Conservation (phyloP, 139 green algal genomes). For the Monoraphidium neglectum region DNA sequence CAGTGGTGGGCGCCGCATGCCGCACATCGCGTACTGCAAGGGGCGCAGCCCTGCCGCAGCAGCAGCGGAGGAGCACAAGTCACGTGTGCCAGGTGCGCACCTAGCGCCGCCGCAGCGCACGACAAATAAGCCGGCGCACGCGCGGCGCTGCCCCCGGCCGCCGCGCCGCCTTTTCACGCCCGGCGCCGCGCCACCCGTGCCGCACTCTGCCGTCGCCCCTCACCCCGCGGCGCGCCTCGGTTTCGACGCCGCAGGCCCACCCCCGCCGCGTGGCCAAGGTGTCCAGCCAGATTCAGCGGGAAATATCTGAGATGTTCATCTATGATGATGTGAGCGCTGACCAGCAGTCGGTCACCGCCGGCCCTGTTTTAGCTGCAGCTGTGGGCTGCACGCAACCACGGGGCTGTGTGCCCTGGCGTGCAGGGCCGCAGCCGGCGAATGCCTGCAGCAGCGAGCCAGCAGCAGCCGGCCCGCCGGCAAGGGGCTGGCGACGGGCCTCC, state of each 20-base stretch:
- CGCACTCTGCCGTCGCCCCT: neutral
- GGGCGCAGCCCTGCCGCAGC: neutral
- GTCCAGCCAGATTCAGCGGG: conserved; percentile 85
- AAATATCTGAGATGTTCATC: conserved; percentile 79
- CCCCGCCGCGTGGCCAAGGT: conserved; percentile 86
- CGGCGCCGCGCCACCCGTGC: too few species aligned
- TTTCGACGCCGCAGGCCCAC: conserved; percentile 59
- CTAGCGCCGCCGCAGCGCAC: neutral
- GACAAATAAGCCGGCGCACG: neutral
- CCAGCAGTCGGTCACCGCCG: neutral
- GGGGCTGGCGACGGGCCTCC: too few species aligned
- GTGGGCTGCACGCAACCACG: too few species aligned
- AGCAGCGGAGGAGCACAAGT: neutral
- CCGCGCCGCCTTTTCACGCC: neutral
- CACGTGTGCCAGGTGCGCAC: neutral
- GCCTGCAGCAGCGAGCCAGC: neutral
- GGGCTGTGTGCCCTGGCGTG: too few species aligned
- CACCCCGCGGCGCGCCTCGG: neutral
- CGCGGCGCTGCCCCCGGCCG: too few species aligned
- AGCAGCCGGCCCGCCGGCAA: too few species aligned
- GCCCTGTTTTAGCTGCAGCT: too few species aligned
- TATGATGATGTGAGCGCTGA: conserved; percentile 69
- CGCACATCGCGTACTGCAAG: too few species aligned
- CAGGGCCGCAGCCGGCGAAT: too few species aligned
- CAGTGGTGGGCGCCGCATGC: too few species aligned